Percentiles rank a stretch among this genome's conserved stretches.
phyloP scores from a whole-genome alignment of 2,329 filamentous ascomycete species.

The Botrytis squamosa region DNA sequence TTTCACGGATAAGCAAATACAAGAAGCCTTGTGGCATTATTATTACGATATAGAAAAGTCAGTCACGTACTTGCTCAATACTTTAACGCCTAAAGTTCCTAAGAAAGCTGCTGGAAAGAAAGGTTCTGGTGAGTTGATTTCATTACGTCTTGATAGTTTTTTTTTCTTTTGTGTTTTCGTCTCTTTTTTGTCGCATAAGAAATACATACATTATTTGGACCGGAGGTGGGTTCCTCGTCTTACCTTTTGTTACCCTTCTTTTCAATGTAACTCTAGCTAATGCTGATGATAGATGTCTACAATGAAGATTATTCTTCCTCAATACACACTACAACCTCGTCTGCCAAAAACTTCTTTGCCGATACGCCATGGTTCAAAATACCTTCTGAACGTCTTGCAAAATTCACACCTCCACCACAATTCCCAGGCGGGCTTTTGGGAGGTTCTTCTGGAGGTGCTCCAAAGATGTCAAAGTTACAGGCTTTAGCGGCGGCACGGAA shows the following conservation, averaged over 20 bases:
- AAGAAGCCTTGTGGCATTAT: conserved; percentile 92
- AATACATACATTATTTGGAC: conserved; percentile 11
- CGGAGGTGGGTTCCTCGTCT: conserved; percentile 35
- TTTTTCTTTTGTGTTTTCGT: background rate
- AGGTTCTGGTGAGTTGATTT: conserved; percentile 38
- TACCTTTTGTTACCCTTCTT: background rate
- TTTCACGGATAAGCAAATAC: conserved; percentile 69
- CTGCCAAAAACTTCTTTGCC: conserved; percentile 65
- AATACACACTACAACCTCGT: conserved; percentile 40
- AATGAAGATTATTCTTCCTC: conserved; percentile 8
- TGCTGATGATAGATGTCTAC: conserved; percentile 14
- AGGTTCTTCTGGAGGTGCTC: conserved; percentile 62
- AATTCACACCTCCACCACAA: conserved; percentile 59
- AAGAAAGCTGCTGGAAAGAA: conserved; percentile 38
- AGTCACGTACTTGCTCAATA: conserved; percentile 74
- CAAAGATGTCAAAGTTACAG: conserved; percentile 86
- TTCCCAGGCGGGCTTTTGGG: conserved; percentile 72
- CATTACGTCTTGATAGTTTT: conserved; percentile 21
- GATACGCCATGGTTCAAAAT: conserved; percentile 85
- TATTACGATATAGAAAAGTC: conserved; percentile 91
- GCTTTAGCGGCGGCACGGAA: conserved; percentile 83
- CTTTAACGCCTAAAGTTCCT: conserved; percentile 32
- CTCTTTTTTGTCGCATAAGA: background rate
- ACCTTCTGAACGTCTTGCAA: conserved; percentile 62
- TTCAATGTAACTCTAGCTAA: background rate